Percentiles rank a stretch among this genome's conserved stretches.
phyloP scores from a whole-genome alignment of 495 filamentous ascomycete genomes.

The Hypoxylon rickii region DNA sequence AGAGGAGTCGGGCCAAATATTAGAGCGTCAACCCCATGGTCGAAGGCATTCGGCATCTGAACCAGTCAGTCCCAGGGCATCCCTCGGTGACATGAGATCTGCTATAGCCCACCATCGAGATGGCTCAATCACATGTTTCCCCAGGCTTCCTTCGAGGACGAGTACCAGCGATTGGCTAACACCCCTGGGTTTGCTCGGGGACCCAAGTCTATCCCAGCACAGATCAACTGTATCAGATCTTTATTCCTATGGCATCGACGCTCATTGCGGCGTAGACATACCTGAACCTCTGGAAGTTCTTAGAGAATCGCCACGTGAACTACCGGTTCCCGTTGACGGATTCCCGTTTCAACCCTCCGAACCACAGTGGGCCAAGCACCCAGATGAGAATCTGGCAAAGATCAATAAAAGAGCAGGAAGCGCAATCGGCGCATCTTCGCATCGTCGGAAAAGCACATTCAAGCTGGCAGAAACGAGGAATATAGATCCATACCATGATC shows the following conservation, averaged over 20 bases:
- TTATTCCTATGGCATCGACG: slow-evolving; percentile 19
- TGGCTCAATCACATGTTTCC: slow-evolving; percentile 31
- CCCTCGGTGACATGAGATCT: slow-evolving; percentile 2
- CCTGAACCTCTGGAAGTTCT: slow-evolving; percentile 13
- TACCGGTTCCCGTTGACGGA: slow-evolving; percentile 1
- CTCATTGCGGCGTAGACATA: slow-evolving; percentile 14
- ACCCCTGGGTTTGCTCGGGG: slow-evolving; percentile 26
- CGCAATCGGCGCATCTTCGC: slow-evolving; percentile 14
- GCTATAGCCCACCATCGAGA: neutral
- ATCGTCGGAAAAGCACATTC: slow-evolving; percentile 17
- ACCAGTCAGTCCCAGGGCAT: slow-evolving; percentile 19
- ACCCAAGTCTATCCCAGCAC: slow-evolving; percentile 3
- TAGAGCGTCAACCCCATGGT: neutral
- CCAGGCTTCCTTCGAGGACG: slow-evolving; percentile 28
- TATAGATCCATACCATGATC: neutral
- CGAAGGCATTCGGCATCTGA: slow-evolving; percentile 29
- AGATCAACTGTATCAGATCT: slow-evolving; percentile 17
- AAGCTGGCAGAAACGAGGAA: neutral
- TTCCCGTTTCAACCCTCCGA: neutral
- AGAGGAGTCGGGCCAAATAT: neutral
- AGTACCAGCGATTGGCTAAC: slow-evolving; percentile 37
- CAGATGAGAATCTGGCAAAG: neutral
- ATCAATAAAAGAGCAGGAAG: neutral
- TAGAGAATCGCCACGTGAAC: slow-evolving; percentile 15
- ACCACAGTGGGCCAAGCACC: neutral